A percentile compares a stretch with the other conserved stretches of the same genome.
Evolutionary conservation across 345 rosid species (phyloP).

Genomic region (Lumnitzera racemosa): DNA sequence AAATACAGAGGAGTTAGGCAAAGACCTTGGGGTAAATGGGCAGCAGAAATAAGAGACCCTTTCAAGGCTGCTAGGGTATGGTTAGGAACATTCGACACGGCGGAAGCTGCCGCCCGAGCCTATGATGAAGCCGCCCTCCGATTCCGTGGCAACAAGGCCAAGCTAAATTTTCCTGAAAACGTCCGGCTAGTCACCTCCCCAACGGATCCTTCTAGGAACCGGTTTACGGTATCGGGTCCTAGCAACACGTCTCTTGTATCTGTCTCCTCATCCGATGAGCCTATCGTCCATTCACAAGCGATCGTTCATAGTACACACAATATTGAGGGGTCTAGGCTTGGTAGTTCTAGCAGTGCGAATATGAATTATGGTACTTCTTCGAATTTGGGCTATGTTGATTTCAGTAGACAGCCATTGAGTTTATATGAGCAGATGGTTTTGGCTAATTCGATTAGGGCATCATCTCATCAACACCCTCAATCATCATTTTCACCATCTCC

Average conservation of each 20-base stretch:
- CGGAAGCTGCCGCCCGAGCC: conserved; percentile 88
- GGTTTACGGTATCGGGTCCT: conserved; percentile 28
- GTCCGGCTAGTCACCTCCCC: conserved; percentile 47
- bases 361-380: not conserved
- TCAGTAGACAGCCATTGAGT: conserved; percentile 17
- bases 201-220: conserved; percentile 13
- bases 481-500: conserved; percentile 16
- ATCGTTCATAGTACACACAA: no score
- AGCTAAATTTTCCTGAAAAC: conserved; percentile 88
- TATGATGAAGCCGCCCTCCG: conserved; percentile 82
- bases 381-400: conserved; percentile 5
- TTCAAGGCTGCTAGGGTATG: conserved; percentile 85
- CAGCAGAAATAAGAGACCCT: conserved; percentile 91
- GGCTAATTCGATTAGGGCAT: conserved; percentile 20
- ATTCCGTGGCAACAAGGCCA: conserved; percentile 86
- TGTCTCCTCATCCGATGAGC: conserved; percentile 19
- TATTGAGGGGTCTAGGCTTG: not conserved
- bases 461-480: conserved; percentile 9
- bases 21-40: conserved; percentile 97
- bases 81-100: conserved; percentile 86
- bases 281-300: conserved; percentile 18
- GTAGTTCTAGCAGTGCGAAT: conserved; percentile 2
- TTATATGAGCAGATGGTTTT: conserved; percentile 32
- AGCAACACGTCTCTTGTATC: conserved; percentile 14
- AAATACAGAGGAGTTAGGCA: conserved; percentile 86